These are phyloP conservation scores for Pilasporangium apinafurcum DNA, from an alignment of 352 stramenopile genomes.

Conservation along the genomic window DNA sequence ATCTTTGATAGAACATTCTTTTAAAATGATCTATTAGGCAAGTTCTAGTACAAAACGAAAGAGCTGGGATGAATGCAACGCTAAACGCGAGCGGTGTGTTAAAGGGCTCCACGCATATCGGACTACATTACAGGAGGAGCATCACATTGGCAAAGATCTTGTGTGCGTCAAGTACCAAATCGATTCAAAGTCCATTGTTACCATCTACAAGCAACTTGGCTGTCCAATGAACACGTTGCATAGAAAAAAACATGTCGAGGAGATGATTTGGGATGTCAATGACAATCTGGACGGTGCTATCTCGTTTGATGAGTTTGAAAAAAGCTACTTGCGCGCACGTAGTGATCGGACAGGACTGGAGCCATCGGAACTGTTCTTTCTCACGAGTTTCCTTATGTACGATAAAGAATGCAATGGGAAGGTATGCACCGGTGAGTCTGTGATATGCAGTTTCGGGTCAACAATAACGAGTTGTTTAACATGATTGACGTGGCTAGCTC, in stretches of 20 bases:
- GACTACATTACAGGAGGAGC: constrained; percentile 48
- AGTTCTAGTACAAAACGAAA: constrained; percentile 6
- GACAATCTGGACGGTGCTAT: constrained; percentile 67
- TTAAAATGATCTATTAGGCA: too few species aligned
- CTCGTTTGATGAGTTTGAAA: constrained; percentile 72
- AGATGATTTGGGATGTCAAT: constrained; percentile 79
- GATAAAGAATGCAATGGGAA: constrained; percentile 64
- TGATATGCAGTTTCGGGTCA: neutral
- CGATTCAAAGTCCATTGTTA: constrained; percentile 28
- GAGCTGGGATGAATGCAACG: constrained; percentile 21
- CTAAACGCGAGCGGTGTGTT: constrained; percentile 28
- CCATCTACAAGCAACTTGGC: constrained; percentile 56
- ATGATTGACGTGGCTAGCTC: constrained; percentile 31
- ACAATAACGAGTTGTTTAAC: neutral
- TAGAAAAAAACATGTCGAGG: constrained; percentile 42
- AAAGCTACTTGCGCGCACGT: constrained; percentile 58
- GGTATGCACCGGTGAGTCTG: constrained; percentile 17
- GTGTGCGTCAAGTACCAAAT: constrained; percentile 50
- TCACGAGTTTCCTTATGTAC: constrained; percentile 84
- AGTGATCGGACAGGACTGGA: constrained; percentile 63
- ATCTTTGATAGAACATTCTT: too few species aligned
- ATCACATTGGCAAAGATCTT: constrained; percentile 42
- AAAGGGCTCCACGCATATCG: constrained; percentile 39
- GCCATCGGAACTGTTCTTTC: constrained; percentile 68
- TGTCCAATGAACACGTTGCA: constrained; percentile 18